Base-by-base conservation (phyloP, 2,329 filamentous ascomycete genomes). In the Coniosporium tulheliwenetii region DNA sequence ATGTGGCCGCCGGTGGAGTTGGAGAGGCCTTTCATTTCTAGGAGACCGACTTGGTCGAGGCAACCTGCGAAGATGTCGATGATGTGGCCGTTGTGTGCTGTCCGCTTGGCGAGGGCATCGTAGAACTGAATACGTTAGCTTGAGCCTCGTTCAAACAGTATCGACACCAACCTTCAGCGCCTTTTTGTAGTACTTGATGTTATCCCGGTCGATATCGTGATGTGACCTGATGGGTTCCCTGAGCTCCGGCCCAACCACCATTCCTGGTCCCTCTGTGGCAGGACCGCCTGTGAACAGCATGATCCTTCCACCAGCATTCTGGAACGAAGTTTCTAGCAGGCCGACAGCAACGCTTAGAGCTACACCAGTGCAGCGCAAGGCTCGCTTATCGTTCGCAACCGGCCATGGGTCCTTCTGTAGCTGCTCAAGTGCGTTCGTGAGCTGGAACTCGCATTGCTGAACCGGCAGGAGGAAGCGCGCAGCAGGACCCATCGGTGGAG, bases 141-240 rank as follows among this genome's bases (percentile, higher is more conserved):
- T 7, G 8, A 15, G 31, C 5, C 45, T 66, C 43, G 64, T 9
- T 15, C 14, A 34, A 39, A 30, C 12, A 15, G 10, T 30, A 14
- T 14, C 26, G 30, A 4, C 15, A 39, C 68, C 43, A 61, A 85
- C 82, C 77, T 96, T 98, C 39, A 95, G 65, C 15, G 91, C 91
- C 66, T 98, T 98, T 72, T 98, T 98, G 67, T 93, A 96, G 65
- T 96, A 95, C 63, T 98, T 98, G 66, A 94, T 93, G 59, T 95
- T 95, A 62, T 98, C 91, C 43, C 87, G 79, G 59, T 98, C 91
- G 61, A 98, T 98, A 55, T 98, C 91, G 63, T 98, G 91, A 64
- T 98, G 91, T 35, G 89, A 96, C 56, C 91, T 81, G 49, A 98
- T 96, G 8, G 93, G 86, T 60, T 98, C 91, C 59, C 89, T 82